These are phyloP conservation scores for Penicillium sp. DNA, from an alignment of 2,329 filamentous ascomycete genomes.

Conservation along the genomic window DNA sequence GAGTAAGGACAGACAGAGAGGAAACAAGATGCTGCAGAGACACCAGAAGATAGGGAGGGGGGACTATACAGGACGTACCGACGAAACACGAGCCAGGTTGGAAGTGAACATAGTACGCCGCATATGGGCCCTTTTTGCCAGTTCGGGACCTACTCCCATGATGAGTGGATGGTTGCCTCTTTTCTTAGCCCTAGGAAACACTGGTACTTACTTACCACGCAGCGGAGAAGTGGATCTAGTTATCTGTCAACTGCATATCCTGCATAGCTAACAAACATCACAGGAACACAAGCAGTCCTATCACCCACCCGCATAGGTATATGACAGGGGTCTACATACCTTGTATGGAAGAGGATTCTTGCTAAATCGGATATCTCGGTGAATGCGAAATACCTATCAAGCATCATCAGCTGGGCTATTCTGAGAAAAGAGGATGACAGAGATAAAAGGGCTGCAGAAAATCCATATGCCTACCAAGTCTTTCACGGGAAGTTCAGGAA, in stretches of 20 bases:
- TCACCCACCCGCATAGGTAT: conserved; percentile 4
- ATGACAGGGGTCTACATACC: conserved; percentile 47
- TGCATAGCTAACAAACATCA: conserved; percentile 11
- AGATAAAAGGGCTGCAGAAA: neutral
- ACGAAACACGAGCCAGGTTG: conserved; percentile 70
- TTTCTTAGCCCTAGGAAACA: too few relatives aligned
- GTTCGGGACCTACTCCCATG: conserved; percentile 65
- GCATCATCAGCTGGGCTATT: conserved; percentile 11
- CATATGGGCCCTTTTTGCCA: conserved; percentile 81
- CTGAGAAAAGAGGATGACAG: neutral
- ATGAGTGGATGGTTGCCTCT: conserved; percentile 20
- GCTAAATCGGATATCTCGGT: conserved; percentile 80
- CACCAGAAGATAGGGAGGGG: neutral
- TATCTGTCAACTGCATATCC: conserved; percentile 24
- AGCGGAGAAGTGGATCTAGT: conserved; percentile 73
- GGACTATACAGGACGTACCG: conserved; percentile 58
- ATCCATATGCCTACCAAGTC: conserved; percentile 59
- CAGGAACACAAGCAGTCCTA: conserved; percentile 12
- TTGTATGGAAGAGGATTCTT: conserved; percentile 87
- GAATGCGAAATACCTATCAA: conserved; percentile 71
- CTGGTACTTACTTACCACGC: conserved; percentile 59
- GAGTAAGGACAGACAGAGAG: conserved; percentile 9
- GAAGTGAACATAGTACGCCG: conserved; percentile 82
- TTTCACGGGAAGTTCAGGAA: conserved; percentile 81
- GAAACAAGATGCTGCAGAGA: neutral